Conservation (phyloP, 108 stramenopile genomes). For the Parmales sp. region DNA sequence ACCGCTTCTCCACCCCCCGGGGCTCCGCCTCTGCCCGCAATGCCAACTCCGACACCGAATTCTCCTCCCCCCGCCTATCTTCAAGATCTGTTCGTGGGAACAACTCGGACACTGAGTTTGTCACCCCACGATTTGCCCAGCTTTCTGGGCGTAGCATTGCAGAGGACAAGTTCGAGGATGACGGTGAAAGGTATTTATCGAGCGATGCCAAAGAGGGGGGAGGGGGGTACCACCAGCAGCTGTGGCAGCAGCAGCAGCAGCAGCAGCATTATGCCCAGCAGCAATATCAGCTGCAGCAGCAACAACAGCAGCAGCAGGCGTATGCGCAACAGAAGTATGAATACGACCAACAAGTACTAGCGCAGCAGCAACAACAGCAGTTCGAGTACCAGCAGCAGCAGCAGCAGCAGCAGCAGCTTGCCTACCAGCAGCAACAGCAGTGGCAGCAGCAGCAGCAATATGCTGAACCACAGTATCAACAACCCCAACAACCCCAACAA, state of each 20-base stretch:
- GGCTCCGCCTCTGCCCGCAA: neutral
- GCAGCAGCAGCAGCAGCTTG: neutral
- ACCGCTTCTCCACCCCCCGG: neutral
- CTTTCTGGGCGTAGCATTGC: neutral
- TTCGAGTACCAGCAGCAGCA: neutral
- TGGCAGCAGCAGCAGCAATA: neutral
- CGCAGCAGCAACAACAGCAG: neutral
- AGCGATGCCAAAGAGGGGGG: neutral
- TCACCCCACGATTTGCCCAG: neutral
- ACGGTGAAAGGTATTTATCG: constrained; percentile 1
- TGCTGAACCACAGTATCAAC: neutral
- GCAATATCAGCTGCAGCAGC: neutral
- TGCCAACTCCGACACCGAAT: neutral
- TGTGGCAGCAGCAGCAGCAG: neutral
- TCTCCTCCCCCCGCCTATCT: neutral
- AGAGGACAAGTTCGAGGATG: constrained; percentile 9
- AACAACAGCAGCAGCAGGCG: neutral
- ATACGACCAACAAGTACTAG: neutral
- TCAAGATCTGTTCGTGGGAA: neutral
- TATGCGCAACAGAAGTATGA: neutral
- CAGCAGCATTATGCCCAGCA: neutral
- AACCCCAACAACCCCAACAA: neutral
- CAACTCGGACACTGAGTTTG: neutral
- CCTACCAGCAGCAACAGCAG: neutral
- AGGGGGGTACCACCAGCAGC: neutral